Evolutionary conservation across 345 rosid species (phyloP), one percentile per base, ranked within the genome.

Genomic region (Syzygium aromaticum): DNA sequence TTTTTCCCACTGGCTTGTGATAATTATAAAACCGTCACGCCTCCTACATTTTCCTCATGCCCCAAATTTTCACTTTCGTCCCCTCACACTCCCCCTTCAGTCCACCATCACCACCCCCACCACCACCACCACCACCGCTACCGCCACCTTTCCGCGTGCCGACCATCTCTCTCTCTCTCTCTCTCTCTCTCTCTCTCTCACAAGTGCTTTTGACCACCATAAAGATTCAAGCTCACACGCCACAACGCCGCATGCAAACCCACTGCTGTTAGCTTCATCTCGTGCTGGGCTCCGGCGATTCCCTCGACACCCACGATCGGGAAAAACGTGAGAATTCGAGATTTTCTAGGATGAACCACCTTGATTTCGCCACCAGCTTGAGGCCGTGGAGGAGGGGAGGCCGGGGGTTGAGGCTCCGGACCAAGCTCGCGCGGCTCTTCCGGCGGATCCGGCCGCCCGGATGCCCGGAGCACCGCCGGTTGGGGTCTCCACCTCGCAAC

Each of bases 351-450:
- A 73, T 73, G 82, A 9, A 25, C 49, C 6, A 38, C 82, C 82
- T 38, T 22, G 30, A 52, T 23, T 7, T 78, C 40, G 82, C 49
- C 14, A 19, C 82, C 82, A 2, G 49, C 49, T 10, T 19, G 46
- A 38, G 78, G 19, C 11, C 27, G 10, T 6, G 27, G 85, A 27
- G 13, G 57, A 27, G 52, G 22, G 54, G 88, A 56, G 49, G 59
- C 7, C 7, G 84, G 40, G 86, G 89, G n/a, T 84, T 87, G 67
- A 64, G 84, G 30, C 85, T 87, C 0, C 51, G 89, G 23, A 63
- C 83, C 63, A 87, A 67, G 89, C 89, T 87, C 7, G 54, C 77
- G 12, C 64, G 33, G 86, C 84, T 87, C 73, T 84, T 84, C 89
- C 63, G 64, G 7, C 64, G 84, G 86, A 84, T 84, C 25, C 4